Conservation (phyloP, 2,329 filamentous ascomycete species). For the Penicillium sp. region DNA sequence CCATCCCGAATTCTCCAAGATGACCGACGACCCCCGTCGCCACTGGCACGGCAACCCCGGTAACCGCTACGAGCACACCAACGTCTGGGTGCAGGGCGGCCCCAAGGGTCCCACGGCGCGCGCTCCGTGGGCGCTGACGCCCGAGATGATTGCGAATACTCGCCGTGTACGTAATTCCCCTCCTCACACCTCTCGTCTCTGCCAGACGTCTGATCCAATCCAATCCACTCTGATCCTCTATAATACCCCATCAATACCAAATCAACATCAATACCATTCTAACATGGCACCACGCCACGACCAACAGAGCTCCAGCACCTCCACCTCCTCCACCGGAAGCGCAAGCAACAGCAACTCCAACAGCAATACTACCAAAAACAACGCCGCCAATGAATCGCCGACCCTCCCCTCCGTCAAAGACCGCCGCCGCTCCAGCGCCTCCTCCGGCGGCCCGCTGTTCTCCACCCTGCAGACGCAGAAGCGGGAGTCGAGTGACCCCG, state of each 20-base stretch:
- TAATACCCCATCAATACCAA: not conserved
- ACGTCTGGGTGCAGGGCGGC: conserved; percentile 38
- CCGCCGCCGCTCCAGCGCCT: conserved; percentile 28
- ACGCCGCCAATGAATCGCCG: conserved; percentile 13
- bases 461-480: conserved; percentile 46
- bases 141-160: conserved; percentile 16
- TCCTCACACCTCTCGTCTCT: no score
- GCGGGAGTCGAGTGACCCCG: conserved; percentile 39
- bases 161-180: conserved; percentile 28
- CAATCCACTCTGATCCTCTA: no score
- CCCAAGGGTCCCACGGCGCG: conserved; percentile 22
- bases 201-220: no score
- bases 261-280: not conserved
- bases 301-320: conserved; percentile 29
- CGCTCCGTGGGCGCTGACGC: conserved; percentile 24
- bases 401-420: conserved; percentile 20
- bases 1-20: conserved; percentile 13
- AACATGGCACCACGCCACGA: not conserved
- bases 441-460: conserved; percentile 24
- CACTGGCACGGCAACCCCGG: conserved; percentile 38
- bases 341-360: not conserved
- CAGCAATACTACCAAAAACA: conserved; percentile 3
- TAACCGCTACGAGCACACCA: conserved; percentile 36
- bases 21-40: conserved; percentile 27
- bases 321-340: conserved; percentile 24